Base-by-base conservation (phyloP, 352 stramenopile genomes). In the Phytophthora citrophthora region DNA sequence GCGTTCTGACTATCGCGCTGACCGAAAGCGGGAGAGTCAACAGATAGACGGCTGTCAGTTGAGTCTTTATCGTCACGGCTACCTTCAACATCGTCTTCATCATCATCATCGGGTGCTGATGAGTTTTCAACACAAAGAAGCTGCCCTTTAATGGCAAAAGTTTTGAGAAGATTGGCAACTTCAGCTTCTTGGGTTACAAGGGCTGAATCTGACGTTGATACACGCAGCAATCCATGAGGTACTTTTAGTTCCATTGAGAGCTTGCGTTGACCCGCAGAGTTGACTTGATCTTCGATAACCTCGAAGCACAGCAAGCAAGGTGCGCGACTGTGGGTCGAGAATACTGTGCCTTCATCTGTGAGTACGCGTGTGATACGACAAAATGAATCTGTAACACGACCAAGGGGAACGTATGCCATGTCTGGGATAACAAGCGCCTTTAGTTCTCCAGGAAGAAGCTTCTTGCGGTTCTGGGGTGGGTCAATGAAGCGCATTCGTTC, bases 241-340 rank as follows among this genome's bases (percentile, higher is more conserved):
- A 36, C 31, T 18, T 57, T 61, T 10, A 36, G 32, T 20, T 54
- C 58, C n/a, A 23, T 53, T 1, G 46, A 64, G n/a, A 67, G 32
- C n/a, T n/a, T 57, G 49, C 80, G 76, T 12, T 90, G 76, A 2
- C 76, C 76, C 9, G 72, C 74, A 41, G 73, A 80, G 48, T 91
- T 91, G 3, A 86, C 74, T 54, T 85, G 73, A n/a, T 93, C 83
- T 61, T 91, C 71, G 32, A 93, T 85, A 29, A 91, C 85, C 53
- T 93, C 85, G 45, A 93, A 93, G 55, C 81, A 92, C 12, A 94
- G 52, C 57, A 94, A 54, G 39, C 83, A 91, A 4, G 85, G 85
- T 0, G 85, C 83, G 23, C 85, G 76, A 27, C 81, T 91, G 54
- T 92, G 83, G 1, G 85, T 94, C n/a, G 83, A 92, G 47, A 94